Evolutionary conservation across 495 filamentous ascomycete genomes (phyloP).

Genomic region (Pseudevernia furfuracea): DNA sequence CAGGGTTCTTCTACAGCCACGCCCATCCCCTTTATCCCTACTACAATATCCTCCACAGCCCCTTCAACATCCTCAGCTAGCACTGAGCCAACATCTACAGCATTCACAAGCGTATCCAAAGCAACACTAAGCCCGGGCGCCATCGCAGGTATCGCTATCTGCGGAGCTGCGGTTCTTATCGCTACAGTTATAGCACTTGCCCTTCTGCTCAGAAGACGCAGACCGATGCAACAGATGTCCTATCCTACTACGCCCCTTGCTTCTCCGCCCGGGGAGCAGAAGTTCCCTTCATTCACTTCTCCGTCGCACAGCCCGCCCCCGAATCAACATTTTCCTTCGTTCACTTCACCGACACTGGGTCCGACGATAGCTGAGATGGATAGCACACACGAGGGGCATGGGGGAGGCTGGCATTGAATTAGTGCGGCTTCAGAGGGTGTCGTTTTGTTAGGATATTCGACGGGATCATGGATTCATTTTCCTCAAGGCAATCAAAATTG

Average conservation of each 20-base stretch:
- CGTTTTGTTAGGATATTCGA: neutral
- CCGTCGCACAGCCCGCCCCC: neutral
- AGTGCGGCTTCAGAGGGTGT: neutral
- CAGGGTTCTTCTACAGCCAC: neutral
- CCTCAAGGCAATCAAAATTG: neutral
- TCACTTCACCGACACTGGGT: neutral
- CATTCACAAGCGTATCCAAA: neutral
- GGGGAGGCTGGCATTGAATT: neutral
- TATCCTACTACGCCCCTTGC: neutral
- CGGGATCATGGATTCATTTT: neutral
- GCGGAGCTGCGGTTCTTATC: slow-evolving; percentile 3
- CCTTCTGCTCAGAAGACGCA: neutral
- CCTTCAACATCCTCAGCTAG: neutral
- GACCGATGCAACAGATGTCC: neutral
- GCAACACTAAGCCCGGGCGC: neutral
- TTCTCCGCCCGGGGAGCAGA: slow-evolving; percentile 1
- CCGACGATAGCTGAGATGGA: slow-evolving; percentile 8
- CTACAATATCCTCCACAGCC: neutral
- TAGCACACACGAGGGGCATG: neutral
- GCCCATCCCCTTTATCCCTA: neutral
- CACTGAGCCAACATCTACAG: neutral
- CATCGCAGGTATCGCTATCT: slow-evolving; percentile 10
- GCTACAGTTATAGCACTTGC: neutral
- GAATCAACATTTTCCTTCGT: neutral
- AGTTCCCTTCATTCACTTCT: neutral